phyloP scores from a whole-genome alignment of 2,329 filamentous ascomycete species.

The Claviceps arundinis region DNA sequence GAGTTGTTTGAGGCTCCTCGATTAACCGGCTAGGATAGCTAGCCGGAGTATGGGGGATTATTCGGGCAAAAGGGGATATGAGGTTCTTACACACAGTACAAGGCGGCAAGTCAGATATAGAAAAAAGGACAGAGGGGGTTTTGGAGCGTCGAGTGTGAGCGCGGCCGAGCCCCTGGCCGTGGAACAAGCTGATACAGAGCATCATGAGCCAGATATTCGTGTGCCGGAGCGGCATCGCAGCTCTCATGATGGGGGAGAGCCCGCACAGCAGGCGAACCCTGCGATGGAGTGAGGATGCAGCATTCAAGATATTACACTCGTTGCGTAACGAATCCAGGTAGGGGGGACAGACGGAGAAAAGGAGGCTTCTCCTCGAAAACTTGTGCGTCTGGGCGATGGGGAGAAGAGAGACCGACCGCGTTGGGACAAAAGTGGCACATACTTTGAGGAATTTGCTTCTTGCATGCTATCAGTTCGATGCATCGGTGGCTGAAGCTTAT shows the following conservation, averaged over 20 bases:
- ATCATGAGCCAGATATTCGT: not conserved
- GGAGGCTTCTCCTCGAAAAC: not conserved
- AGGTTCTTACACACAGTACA: constrained; percentile 1
- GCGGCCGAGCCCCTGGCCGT: not conserved
- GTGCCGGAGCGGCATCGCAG: not conserved
- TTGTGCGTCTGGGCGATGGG: not conserved
- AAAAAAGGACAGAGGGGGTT: not conserved
- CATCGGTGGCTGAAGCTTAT: not conserved
- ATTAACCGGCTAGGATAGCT: no score
- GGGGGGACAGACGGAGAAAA: not conserved
- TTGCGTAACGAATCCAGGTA: not conserved
- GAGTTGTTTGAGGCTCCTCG: not conserved
- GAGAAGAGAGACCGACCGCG: no score
- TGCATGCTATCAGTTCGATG: not conserved
- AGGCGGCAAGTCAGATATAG: not conserved
- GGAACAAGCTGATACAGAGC: not conserved
- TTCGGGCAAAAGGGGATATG: not conserved
- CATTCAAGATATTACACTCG: not conserved
- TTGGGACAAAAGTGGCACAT: no score
- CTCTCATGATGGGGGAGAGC: not conserved
- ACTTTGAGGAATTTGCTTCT: not conserved
- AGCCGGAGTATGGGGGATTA: no score
- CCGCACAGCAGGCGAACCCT: not conserved
- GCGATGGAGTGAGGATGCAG: not conserved
- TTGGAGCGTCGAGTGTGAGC: not conserved